Evolutionary conservation across 2,329 filamentous ascomycete genomes (phyloP).

Genomic region (Pseudocercospora crystallina): DNA sequence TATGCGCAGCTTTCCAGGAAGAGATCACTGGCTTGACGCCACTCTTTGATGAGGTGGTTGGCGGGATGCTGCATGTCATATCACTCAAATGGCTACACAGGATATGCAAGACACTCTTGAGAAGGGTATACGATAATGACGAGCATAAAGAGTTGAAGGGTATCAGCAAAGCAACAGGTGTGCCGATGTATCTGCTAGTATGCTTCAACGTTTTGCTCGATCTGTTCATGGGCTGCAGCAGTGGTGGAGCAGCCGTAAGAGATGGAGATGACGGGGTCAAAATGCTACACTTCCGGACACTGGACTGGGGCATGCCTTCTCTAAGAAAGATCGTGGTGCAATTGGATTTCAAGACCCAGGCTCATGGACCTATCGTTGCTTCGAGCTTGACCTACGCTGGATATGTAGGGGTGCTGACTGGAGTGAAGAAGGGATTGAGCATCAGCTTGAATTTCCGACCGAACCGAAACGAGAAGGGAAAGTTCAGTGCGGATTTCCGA

Average conservation of each 20-base stretch:
- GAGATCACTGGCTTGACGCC: slow-evolving; percentile 45
- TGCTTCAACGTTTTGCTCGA: slow-evolving; percentile 65
- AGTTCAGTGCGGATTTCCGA: slow-evolving; percentile 35
- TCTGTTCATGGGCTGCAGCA: slow-evolving; percentile 65
- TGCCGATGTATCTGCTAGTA: slow-evolving; percentile 61
- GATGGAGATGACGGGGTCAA: slow-evolving; percentile 27
- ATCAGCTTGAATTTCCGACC: slow-evolving; percentile 54
- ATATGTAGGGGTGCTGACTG: slow-evolving; percentile 53
- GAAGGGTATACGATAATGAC: slow-evolving; percentile 53
- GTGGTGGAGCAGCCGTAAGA: slow-evolving; percentile 47
- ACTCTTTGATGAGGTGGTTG: slow-evolving; percentile 55
- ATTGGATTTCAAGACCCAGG: slow-evolving; percentile 40
- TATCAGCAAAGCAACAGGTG: slow-evolving; percentile 51
- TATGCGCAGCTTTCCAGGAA: slow-evolving; percentile 49
- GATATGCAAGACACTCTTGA: slow-evolving; percentile 50
- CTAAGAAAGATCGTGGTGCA: slow-evolving; percentile 44
- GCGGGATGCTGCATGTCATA: slow-evolving; percentile 33
- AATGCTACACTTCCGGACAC: slow-evolving; percentile 57
- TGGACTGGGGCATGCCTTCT: slow-evolving; percentile 49
- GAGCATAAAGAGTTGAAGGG: slow-evolving; percentile 63
- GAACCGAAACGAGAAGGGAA: slow-evolving; percentile 45
- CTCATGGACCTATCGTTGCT: slow-evolving; percentile 43
- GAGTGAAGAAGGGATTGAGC: slow-evolving; percentile 49
- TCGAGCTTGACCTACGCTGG: slow-evolving; percentile 53
- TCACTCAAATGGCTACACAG: slow-evolving; percentile 31